Percentiles rank a stretch among this genome's conserved stretches.
These are phyloP conservation scores for Lipomyces oligophaga DNA, from an alignment of 805 yeast genomes.

Conservation along the genomic window DNA sequence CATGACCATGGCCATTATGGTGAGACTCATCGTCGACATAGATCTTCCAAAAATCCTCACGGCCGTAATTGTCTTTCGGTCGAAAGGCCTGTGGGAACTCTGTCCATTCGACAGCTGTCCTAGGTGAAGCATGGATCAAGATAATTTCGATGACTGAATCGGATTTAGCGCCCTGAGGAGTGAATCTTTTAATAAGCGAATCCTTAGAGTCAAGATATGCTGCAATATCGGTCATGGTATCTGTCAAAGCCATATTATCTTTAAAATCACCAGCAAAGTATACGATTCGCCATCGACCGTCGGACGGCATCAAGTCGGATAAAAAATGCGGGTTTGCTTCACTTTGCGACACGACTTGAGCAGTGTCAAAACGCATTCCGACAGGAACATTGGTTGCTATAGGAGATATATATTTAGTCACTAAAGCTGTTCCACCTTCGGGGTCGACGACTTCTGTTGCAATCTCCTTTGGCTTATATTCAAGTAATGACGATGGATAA, in stretches of 20 bases:
- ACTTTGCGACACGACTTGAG: slow-evolving; percentile 32
- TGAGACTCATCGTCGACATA: slow-evolving; percentile 34
- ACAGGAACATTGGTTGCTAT: slow-evolving; percentile 33
- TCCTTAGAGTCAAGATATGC: slow-evolving; percentile 8
- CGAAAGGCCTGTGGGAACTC: slow-evolving; percentile 35
- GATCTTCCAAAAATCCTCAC: slow-evolving; percentile 38
- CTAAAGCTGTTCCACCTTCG: not conserved
- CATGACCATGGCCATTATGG: slow-evolving; percentile 36
- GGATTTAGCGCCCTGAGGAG: slow-evolving; percentile 34
- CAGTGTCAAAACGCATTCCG: slow-evolving; percentile 35
- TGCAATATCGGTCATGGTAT: slow-evolving; percentile 9
- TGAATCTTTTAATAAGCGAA: slow-evolving; percentile 29
- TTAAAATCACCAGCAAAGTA: slow-evolving; percentile 35
- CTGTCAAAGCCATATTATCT: slow-evolving; percentile 4
- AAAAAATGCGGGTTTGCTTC: slow-evolving; percentile 35
- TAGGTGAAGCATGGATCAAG: slow-evolving; percentile 32
- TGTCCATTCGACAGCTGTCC: slow-evolving; percentile 30
- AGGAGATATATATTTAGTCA: slow-evolving; percentile 2
- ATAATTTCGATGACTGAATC: slow-evolving; percentile 36
- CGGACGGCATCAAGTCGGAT: slow-evolving; percentile 33
- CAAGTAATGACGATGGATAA: slow-evolving; percentile 31
- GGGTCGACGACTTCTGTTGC: slow-evolving; percentile 10
- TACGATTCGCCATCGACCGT: slow-evolving; percentile 38
- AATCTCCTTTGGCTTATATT: slow-evolving; percentile 11
- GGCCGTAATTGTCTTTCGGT: slow-evolving; percentile 6